phyloP scores from a whole-genome alignment of 2,329 filamentous ascomycete species.

The Trichophyton verrucosum region DNA sequence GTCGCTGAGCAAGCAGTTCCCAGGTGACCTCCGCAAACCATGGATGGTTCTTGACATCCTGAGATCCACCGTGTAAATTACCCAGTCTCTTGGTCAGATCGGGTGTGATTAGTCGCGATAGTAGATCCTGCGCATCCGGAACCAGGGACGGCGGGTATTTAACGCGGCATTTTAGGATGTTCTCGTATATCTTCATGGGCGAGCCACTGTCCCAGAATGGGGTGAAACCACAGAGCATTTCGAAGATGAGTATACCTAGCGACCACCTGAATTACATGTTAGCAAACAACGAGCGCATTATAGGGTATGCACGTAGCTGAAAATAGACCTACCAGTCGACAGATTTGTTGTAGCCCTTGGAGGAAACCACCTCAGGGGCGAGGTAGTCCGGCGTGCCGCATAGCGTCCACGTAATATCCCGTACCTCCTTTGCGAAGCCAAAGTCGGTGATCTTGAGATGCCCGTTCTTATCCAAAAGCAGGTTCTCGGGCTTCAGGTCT shows the following conservation, averaged over 20 bases:
- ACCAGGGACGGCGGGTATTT: conserved; percentile 97
- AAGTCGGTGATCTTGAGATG: conserved; percentile 98
- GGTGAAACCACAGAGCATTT: conserved; percentile 98
- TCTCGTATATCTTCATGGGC: conserved; percentile 92
- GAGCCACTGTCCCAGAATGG: conserved; percentile 98
- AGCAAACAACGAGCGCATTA: conserved; percentile 8
- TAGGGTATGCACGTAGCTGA: background rate
- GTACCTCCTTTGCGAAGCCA: conserved; percentile 94
- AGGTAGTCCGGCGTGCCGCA: conserved; percentile 97
- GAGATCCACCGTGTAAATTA: conserved; percentile 79
- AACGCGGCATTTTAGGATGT: conserved; percentile 88
- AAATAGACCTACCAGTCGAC: conserved; percentile 71
- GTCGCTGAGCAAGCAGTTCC: conserved; percentile 86
- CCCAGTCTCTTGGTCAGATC: conserved; percentile 91
- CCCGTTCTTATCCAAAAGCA: conserved; percentile 81
- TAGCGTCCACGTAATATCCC: conserved; percentile 97
- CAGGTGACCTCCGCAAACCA: conserved; percentile 98
- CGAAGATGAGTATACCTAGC: conserved; percentile 92
- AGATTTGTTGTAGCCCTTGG: conserved; percentile 98
- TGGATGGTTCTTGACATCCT: conserved; percentile 86
- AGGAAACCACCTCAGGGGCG: conserved; percentile 94
- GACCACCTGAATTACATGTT: conserved; percentile 62
- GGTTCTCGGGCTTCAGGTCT: conserved; percentile 89
- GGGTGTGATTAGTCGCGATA: conserved; percentile 83
- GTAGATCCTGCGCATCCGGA: conserved; percentile 80